These are phyloP conservation scores for Kondoa subrosea DNA, from an alignment of 768 basidiomycete genomes.

Conservation along the genomic window DNA sequence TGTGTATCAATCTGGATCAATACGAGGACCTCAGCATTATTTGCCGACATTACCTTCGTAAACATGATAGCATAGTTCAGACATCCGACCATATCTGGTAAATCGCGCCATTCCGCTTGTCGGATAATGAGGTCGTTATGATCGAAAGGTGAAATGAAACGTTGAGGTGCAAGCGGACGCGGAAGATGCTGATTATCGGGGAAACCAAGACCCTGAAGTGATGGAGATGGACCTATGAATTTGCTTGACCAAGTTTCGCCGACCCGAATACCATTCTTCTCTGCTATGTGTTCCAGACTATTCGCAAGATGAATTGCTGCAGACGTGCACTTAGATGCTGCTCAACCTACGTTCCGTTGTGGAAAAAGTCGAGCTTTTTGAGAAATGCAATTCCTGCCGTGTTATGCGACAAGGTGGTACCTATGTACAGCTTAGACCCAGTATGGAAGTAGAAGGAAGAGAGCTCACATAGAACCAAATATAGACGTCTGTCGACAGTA, in stretches of 20 bases:
- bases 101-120: not conserved
- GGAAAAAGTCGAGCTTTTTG: no score
- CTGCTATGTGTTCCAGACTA: not conserved
- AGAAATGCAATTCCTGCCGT: no score
- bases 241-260: not conserved
- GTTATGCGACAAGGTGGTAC: no score
- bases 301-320: no score
- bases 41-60: not conserved
- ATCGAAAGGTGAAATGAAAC: not conserved
- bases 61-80: not conserved
- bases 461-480: no score
- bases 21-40: not conserved
- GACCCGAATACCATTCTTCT: not conserved
- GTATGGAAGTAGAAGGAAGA: no score
- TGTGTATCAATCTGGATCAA: not conserved
- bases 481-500: no score
- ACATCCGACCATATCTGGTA: not conserved
- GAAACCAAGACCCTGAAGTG: not conserved
- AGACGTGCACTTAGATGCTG: no score
- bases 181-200: not conserved
- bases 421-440: no score
- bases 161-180: not conserved
- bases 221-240: not conserved
- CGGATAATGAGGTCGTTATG: not conserved
- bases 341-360: no score